Percentiles rank a stretch among this genome's conserved stretches.
Conservation (phyloP, 116 monocot genomes). For the Cymodocea nodosa region DNA sequence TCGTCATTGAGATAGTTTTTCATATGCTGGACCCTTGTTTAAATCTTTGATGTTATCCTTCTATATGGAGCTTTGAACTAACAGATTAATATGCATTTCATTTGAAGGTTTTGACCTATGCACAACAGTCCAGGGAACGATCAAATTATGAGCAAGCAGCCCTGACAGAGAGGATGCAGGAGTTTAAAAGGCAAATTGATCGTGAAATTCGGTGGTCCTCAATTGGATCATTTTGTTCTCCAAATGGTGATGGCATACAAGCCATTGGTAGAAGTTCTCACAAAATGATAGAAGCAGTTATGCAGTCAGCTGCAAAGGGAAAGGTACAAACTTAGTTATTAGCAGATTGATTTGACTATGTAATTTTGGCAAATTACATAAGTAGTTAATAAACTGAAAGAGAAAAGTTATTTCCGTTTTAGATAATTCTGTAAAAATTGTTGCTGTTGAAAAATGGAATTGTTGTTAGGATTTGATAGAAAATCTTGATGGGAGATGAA, state of each 20-base stretch:
- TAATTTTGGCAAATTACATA: background rate
- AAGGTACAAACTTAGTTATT: slow-evolving; percentile 35
- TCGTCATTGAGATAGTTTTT: too few species aligned
- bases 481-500: too few species aligned
- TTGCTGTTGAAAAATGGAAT: background rate
- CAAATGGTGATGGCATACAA: slow-evolving; percentile 94
- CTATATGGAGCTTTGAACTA: background rate
- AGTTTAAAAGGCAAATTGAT: slow-evolving; percentile 94
- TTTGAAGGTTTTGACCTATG: slow-evolving; percentile 61
- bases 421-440: background rate
- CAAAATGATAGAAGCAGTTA: slow-evolving; percentile 97
- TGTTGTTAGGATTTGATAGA: background rate
- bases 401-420: too few species aligned
- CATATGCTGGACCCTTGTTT: too few species aligned
- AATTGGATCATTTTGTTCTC: slow-evolving; percentile 50
- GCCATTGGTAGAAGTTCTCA: slow-evolving; percentile 97
- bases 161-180: slow-evolving; percentile 92
- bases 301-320: slow-evolving; percentile 80
- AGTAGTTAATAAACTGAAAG: background rate
- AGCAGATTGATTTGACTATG: too few species aligned
- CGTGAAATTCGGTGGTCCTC: slow-evolving; percentile 64
- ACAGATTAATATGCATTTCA: background rate
- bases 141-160: slow-evolving; percentile 84
- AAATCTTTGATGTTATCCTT: too few species aligned
- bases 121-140: slow-evolving; percentile 97